Percentiles rank a stretch among this genome's conserved stretches.
Conservation (phyloP, 352 stramenopile genomes). For the Globisporangium nodosum region DNA sequence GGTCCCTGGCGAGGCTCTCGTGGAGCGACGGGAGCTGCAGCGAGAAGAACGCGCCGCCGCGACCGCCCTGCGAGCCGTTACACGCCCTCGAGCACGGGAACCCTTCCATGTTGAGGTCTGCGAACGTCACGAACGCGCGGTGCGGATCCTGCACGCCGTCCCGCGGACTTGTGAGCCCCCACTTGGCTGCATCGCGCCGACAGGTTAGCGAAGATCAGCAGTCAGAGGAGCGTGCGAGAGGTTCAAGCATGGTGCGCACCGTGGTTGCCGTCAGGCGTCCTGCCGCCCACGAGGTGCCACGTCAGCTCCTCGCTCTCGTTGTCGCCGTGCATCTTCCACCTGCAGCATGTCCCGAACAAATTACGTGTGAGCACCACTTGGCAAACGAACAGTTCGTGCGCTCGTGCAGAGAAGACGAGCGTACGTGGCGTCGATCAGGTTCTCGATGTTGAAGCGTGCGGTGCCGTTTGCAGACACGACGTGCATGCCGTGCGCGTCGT, state of each 20-base stretch:
- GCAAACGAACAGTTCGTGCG: neutral
- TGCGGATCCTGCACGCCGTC: slow-evolving; percentile 8
- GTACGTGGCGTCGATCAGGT: slow-evolving; percentile 60
- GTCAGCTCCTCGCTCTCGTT: slow-evolving; percentile 28
- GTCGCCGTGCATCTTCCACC: slow-evolving; percentile 19
- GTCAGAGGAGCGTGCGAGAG: neutral
- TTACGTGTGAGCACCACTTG: neutral
- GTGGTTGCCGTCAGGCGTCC: slow-evolving; percentile 50
- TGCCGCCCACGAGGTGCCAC: slow-evolving; percentile 62
- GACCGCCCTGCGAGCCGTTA: slow-evolving; percentile 66
- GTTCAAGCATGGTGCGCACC: slow-evolving; percentile 19
- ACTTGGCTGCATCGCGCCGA: slow-evolving; percentile 36
- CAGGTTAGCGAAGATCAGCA: too few species aligned
- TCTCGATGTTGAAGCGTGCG: slow-evolving; percentile 70
- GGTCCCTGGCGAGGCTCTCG: slow-evolving; percentile 28
- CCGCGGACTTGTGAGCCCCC: slow-evolving; percentile 55
- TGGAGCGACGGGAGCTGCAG: slow-evolving; percentile 40
- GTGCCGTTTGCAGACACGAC: slow-evolving; percentile 35
- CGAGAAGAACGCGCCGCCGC: slow-evolving; percentile 67
- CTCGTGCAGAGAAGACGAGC: neutral
- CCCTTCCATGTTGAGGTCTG: slow-evolving; percentile 78
- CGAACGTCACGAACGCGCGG: slow-evolving; percentile 48
- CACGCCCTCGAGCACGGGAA: slow-evolving; percentile 71
- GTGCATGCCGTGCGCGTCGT: slow-evolving; percentile 28
- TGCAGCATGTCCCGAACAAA: neutral